Conservation (phyloP, 2,329 filamentous ascomycete genomes). For the Exophiala dermatitidis region DNA sequence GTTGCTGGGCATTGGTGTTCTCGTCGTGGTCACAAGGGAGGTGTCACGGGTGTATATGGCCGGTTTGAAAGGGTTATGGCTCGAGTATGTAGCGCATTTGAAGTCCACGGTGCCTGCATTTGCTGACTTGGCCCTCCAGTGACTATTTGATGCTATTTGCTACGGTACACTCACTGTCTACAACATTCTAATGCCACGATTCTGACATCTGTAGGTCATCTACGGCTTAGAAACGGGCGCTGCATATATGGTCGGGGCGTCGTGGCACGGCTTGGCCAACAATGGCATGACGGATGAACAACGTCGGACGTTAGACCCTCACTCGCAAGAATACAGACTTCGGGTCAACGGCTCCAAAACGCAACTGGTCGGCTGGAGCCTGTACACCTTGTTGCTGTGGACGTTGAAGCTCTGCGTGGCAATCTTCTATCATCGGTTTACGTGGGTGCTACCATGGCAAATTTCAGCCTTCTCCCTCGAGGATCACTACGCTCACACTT, state of each 20-base stretch:
- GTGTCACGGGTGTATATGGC: conserved; percentile 42
- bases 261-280: conserved; percentile 49
- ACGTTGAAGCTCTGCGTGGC: conserved; percentile 50
- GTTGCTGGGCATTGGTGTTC: conserved; percentile 41
- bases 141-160: conserved; percentile 55
- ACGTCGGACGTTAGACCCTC: conserved; percentile 40
- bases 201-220: conserved; percentile 36
- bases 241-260: conserved; percentile 45
- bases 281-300: conserved; percentile 50
- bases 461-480: not conserved
- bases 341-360: conserved; percentile 50
- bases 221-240: conserved; percentile 47
- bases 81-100: conserved; percentile 30
- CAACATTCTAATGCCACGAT: not conserved
- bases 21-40: conserved; percentile 46
- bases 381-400: conserved; percentile 49
- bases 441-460: conserved; percentile 29
- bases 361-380: conserved; percentile 48
- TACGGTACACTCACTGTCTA: conserved; percentile 34
- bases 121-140: conserved; percentile 7
- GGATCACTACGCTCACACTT: not conserved
- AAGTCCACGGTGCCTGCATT: not conserved
- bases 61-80: conserved; percentile 32
- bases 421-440: conserved; percentile 51
- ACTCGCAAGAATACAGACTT: conserved; percentile 42